Conservation (phyloP, 2,329 filamentous ascomycete species). For the Fusarium sp. region DNA sequence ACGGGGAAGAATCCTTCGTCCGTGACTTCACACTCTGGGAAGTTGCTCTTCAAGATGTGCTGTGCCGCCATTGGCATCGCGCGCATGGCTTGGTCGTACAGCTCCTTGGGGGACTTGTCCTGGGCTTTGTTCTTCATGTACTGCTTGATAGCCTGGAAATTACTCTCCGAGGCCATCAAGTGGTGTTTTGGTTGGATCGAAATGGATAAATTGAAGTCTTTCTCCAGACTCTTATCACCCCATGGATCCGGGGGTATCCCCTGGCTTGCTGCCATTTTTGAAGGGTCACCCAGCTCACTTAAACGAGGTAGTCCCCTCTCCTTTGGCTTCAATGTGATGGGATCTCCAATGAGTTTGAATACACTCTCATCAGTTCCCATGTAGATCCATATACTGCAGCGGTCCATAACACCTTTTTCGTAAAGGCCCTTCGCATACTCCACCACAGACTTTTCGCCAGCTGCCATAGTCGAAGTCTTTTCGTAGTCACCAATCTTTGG, state of each 20-base stretch:
- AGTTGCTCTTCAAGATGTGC: background rate
- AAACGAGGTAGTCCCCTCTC: background rate
- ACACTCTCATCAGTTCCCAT: background rate
- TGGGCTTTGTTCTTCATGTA: background rate
- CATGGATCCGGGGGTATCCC: background rate
- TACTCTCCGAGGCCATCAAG: background rate
- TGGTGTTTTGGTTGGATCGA: background rate
- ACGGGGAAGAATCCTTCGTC: background rate
- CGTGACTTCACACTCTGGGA: constrained; percentile 4
- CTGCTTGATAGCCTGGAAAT: constrained; percentile 12
- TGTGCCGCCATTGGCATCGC: background rate
- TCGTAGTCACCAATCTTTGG: constrained; percentile 1
- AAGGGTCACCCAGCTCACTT: background rate
- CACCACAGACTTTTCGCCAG: background rate
- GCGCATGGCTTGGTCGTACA: background rate
- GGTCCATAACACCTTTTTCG: background rate
- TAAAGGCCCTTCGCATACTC: background rate
- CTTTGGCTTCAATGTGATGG: background rate
- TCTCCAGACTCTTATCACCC: background rate
- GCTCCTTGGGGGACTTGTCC: background rate
- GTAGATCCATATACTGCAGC: background rate
- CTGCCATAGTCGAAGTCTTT: background rate
- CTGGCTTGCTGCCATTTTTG: background rate
- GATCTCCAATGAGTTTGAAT: background rate
- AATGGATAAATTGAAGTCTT: background rate